Percentiles rank a stretch among this genome's conserved stretches.
These are phyloP conservation scores for Candida krabiensis DNA, from an alignment of 805 yeast species.

Conservation along the genomic window DNA sequence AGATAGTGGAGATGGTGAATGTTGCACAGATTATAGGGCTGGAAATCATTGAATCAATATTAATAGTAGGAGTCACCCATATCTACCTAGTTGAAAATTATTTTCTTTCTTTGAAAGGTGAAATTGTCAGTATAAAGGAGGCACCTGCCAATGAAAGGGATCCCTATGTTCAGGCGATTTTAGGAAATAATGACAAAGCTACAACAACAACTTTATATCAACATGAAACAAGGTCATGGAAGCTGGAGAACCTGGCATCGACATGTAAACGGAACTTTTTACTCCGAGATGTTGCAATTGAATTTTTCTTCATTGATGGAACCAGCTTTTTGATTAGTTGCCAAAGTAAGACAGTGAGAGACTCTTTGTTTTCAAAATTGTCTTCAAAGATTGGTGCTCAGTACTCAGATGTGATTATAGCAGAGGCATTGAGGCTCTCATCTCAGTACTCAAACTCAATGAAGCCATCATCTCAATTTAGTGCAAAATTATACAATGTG, in stretches of 20 bases:
- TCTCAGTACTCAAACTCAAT: slow-evolving; percentile 29
- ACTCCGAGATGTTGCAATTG: slow-evolving; percentile 78
- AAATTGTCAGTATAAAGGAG: slow-evolving; percentile 63
- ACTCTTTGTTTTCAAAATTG: slow-evolving; percentile 51
- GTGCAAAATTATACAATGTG: slow-evolving; percentile 45
- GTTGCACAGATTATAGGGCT: slow-evolving; percentile 74
- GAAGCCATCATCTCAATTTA: slow-evolving; percentile 26
- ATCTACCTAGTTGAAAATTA: slow-evolving; percentile 71
- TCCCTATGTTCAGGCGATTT: slow-evolving; percentile 63
- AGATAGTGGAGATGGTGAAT: slow-evolving; percentile 71
- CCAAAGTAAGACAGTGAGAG: slow-evolving; percentile 51
- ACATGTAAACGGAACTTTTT: slow-evolving; percentile 75
- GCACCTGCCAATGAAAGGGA: slow-evolving; percentile 66
- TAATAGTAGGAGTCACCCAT: slow-evolving; percentile 66
- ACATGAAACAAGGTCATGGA: slow-evolving; percentile 62
- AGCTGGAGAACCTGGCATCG: slow-evolving; percentile 55
- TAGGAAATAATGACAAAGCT: slow-evolving; percentile 29
- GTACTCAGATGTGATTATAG: slow-evolving; percentile 54
- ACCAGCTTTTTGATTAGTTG: slow-evolving; percentile 70
- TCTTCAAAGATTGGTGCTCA: slow-evolving; percentile 48
- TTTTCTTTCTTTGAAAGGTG: slow-evolving; percentile 52
- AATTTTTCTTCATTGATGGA: slow-evolving; percentile 73
- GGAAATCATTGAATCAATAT: slow-evolving; percentile 72
- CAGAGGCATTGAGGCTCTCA: slow-evolving; percentile 52
- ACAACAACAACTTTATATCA: slow-evolving; percentile 14